These are phyloP conservation scores for Jimgerdemannia flammicorona DNA, from an alignment of 192 early-diverging fungal genomes.

Conservation along the genomic window DNA sequence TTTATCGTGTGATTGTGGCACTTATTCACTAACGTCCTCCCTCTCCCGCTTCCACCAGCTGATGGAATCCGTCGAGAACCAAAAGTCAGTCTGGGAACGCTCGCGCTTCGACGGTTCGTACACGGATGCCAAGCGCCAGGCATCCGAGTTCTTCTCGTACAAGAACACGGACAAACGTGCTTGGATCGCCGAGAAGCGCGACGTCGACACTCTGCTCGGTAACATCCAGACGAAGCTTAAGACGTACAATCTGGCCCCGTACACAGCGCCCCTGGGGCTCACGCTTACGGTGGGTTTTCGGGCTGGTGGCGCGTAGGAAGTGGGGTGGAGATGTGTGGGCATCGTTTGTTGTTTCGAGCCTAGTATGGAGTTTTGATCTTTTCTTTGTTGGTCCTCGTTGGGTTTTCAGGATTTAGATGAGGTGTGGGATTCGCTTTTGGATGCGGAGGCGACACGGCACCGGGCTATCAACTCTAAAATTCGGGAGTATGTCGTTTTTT, in stretches of 20 bases:
- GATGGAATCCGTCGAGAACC: slow-evolving; percentile 61
- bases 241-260: slow-evolving; percentile 89
- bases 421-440: slow-evolving; percentile 70
- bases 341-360: neutral
- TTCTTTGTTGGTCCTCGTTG: slow-evolving; percentile 1
- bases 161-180: slow-evolving; percentile 76
- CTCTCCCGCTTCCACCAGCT: slow-evolving; percentile 32
- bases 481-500: slow-evolving; percentile 54
- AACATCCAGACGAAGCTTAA: slow-evolving; percentile 97
- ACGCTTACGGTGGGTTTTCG: slow-evolving; percentile 42
- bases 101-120: slow-evolving; percentile 66
- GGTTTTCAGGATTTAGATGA: slow-evolving; percentile 67
- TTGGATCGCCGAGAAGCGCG: slow-evolving; percentile 90
- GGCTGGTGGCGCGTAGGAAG: neutral
- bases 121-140: slow-evolving; percentile 67
- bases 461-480: slow-evolving; percentile 82
- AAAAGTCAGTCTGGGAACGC: slow-evolving; percentile 64
- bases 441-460: slow-evolving; percentile 74
- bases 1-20: slow-evolving; percentile 4
- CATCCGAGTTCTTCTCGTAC: slow-evolving; percentile 76
- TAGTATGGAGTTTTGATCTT: neutral
- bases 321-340: neutral
- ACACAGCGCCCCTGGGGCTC: slow-evolving; percentile 74
- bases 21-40: neutral
- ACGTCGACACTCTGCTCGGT: slow-evolving; percentile 86